Evolutionary conservation across 257 asterid genomes (phyloP), one percentile per base, ranked within the genome.

Genomic region (Thymus mandschuricus): DNA sequence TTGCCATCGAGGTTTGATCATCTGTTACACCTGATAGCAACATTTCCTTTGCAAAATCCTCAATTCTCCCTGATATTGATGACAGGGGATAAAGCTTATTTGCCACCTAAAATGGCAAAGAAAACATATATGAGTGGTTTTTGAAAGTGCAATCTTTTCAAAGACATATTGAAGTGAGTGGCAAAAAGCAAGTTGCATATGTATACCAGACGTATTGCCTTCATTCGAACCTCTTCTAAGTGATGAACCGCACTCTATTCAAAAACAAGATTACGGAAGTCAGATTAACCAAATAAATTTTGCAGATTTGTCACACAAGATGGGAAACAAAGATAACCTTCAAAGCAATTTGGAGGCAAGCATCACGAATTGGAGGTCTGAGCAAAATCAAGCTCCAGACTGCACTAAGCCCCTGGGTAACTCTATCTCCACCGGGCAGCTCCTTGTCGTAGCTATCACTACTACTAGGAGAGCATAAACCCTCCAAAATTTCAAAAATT

Each of bases 181-280:
- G 31, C 68, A 28, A 73, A 78, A 76, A 54, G 71, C 35, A 60
- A 78, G 77, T 62, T 71, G 59, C 15, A 59, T 8, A 72, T 50
- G 65, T 60, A 49, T 89, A 95, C 99, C 99, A 95, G 88, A 73
- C 99, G 97, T 78, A 95, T 87, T 76, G 99, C 98, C 92, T 95
- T 95, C 92, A 89, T 92, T 64, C 98, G 95, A 81, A 95, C 98
- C 86, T 95, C 98, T 78, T 91, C 98, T 79, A 86, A 76, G 79
- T 82, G 90, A 87, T 95, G 99, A 78, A 81, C 89, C 46, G 99
- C 84, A 78, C 98, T 88, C 99, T 95, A 67, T 78, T 29, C 21
- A 71, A 62, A 64, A 68, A 66, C 29, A 30, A 74, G 67, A 76
- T 55, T 12, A 60, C 45, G 76, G 59, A 81, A 59, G 82, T 73